Conservation (phyloP, 768 basidiomycete species). For the Rhizopogon vesiculosus region DNA sequence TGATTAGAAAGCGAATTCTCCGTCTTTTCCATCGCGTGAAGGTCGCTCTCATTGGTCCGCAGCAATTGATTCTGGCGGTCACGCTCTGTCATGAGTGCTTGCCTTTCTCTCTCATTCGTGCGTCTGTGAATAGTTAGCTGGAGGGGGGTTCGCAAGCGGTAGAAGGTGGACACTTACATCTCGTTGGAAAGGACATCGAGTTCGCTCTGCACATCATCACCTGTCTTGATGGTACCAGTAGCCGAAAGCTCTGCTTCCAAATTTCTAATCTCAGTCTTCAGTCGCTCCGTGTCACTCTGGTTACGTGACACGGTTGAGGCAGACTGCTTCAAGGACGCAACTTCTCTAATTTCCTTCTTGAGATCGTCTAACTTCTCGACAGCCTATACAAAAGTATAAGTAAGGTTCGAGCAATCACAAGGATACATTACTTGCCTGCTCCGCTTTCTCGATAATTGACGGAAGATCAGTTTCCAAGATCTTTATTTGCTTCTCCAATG, state of each 20-base stretch:
- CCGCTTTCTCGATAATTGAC: conserved; percentile 44
- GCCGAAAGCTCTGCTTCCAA: conserved; percentile 67
- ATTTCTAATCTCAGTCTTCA: conserved; percentile 54
- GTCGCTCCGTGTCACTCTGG: conserved; percentile 51
- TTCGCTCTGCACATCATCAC: conserved; percentile 81
- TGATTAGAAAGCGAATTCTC: conserved; percentile 54
- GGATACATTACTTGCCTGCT: conserved; percentile 45
- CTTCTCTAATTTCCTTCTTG: conserved; percentile 58
- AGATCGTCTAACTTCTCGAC: conserved; percentile 45
- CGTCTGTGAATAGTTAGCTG: conserved; percentile 40
- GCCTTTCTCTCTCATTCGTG: conserved; percentile 59
- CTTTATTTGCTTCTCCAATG: conserved; percentile 56
- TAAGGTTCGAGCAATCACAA: conserved; percentile 1
- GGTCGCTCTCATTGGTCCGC: conserved; percentile 52
- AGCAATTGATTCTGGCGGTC: conserved; percentile 54
- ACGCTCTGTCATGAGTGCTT: conserved; percentile 50
- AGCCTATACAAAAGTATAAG: conserved; percentile 33
- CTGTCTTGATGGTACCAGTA: conserved; percentile 76
- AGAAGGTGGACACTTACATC: conserved; percentile 46
- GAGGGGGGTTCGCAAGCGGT: neutral
- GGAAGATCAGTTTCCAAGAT: conserved; percentile 53
- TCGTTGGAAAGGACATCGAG: conserved; percentile 57
- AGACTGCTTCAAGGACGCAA: conserved; percentile 56
- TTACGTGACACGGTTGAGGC: conserved; percentile 54
- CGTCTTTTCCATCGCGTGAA: conserved; percentile 59